These are phyloP conservation scores for Russula dissimulans DNA, from an alignment of 768 basidiomycete species.

Conservation along the genomic window DNA sequence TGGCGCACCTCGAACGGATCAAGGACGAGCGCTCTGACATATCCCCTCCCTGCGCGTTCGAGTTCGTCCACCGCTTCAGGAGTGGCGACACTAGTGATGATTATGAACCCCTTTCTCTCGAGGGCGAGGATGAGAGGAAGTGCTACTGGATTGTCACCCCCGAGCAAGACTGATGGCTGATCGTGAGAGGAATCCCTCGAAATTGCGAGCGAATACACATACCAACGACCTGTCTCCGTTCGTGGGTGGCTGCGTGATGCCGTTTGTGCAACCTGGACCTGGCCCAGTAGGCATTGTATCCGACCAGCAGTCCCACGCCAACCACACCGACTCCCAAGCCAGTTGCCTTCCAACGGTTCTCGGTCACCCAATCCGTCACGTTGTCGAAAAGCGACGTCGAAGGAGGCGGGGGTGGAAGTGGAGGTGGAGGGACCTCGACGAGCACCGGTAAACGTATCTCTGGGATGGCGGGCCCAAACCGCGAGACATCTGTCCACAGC, in stretches of 20 bases:
- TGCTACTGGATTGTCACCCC: conserved; percentile 67
- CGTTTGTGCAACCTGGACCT: conserved; percentile 21
- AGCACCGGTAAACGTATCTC: conserved; percentile 55
- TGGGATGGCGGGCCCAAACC: conserved; percentile 51
- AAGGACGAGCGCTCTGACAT: conserved; percentile 71
- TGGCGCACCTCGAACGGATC: conserved; percentile 62
- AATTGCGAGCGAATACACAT: conserved; percentile 12
- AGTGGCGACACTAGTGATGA: conserved; percentile 68
- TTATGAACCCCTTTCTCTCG: conserved; percentile 73
- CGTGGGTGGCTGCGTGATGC: conserved; percentile 23
- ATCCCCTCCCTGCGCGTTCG: conserved; percentile 62
- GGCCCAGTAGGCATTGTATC: conserved; percentile 35
- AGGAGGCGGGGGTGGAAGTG: conserved; percentile 36
- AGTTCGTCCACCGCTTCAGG: conserved; percentile 55
- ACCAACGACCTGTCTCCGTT: conserved; percentile 41
- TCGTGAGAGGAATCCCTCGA: conserved; percentile 7
- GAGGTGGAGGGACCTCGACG: conserved; percentile 66
- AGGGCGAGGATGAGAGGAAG: conserved; percentile 65
- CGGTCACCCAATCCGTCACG: conserved; percentile 42
- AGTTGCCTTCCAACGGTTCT: conserved; percentile 54
- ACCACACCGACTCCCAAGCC: conserved; percentile 47
- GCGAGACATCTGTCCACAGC: conserved; percentile 70
- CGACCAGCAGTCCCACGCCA: conserved; percentile 52
- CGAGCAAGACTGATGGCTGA: conserved; percentile 54
- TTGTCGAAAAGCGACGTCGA: conserved; percentile 34